phyloP scores from a whole-genome alignment of 1,284 basidiomycete genomes.

The Fomitopsis palustris region DNA sequence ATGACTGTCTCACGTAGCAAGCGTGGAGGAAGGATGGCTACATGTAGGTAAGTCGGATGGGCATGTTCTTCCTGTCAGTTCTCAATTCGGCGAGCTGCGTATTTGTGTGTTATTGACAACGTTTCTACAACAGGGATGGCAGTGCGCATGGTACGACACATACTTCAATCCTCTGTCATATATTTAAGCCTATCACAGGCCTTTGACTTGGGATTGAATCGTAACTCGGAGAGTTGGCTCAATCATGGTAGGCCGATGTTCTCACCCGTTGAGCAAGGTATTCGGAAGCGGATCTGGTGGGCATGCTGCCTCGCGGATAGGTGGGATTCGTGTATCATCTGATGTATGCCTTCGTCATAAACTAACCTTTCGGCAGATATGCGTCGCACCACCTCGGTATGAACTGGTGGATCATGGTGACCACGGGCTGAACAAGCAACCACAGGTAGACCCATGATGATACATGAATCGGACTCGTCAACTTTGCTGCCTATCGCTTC shows the following conservation, averaged over 20 bases:
- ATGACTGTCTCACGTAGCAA: constrained; percentile 32
- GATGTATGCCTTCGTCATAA: background rate
- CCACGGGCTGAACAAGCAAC: background rate
- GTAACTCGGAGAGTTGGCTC: constrained; percentile 76
- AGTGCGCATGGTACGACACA: constrained; percentile 59
- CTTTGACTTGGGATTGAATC: constrained; percentile 81
- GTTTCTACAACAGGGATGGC: constrained; percentile 54
- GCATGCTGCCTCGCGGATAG: constrained; percentile 71
- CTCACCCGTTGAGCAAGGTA: constrained; percentile 65
- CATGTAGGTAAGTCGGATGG: constrained; percentile 65
- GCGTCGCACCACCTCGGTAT: constrained; percentile 18
- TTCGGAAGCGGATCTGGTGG: constrained; percentile 82
- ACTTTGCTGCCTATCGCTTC: constrained; percentile 61
- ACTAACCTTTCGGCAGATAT: constrained; percentile 11
- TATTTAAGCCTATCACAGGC: constrained; percentile 45
- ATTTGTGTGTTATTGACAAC: background rate
- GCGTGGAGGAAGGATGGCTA: constrained; percentile 81
- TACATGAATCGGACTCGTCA: constrained; percentile 75
- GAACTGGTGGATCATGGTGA: background rate
- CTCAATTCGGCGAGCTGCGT: too few species aligned
- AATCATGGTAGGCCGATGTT: constrained; percentile 60
- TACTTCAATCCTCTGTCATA: background rate
- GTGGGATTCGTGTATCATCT: constrained; percentile 30
- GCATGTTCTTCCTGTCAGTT: too few species aligned
- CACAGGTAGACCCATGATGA: constrained; percentile 66